Evolutionary conservation across 1,139 yeast species (phyloP).

Genomic region (Pneumocystis canis): DNA sequence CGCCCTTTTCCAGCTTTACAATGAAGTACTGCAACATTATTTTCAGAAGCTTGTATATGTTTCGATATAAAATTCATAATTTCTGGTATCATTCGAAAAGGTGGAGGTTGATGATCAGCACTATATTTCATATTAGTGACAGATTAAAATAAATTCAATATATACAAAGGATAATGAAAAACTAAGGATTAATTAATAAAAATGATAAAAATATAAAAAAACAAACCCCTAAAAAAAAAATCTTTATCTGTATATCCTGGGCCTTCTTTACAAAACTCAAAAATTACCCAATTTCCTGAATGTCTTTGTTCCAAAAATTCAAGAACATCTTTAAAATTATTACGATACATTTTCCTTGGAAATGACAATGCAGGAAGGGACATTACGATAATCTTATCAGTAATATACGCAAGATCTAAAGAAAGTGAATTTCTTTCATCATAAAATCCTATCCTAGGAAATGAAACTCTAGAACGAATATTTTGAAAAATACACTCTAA

Average conservation of each 20-base stretch:
- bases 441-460: conserved; percentile 3
- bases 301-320: conserved; percentile 37
- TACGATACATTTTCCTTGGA: conserved; percentile 39
- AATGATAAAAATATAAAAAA: conserved; percentile 17
- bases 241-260: conserved; percentile 36
- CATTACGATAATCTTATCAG: conserved; percentile 48
- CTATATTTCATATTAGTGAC: background rate
- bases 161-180: conserved; percentile 37
- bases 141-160: background rate
- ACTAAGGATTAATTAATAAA: conserved; percentile 18
- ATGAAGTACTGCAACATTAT: conserved; percentile 56
- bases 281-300: conserved; percentile 50
- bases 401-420: conserved; percentile 52
- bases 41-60: conserved; percentile 26
- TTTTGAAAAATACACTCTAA: background rate
- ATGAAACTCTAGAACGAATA: background rate
- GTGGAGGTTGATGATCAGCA: conserved; percentile 69
- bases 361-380: conserved; percentile 50
- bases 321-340: conserved; percentile 38
- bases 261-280: conserved; percentile 55
- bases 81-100: conserved; percentile 36
- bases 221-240: conserved; percentile 16
- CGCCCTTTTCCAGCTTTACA: conserved; percentile 91
- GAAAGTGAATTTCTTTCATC: conserved; percentile 8
- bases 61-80: conserved; percentile 35